Base-by-base conservation (phyloP, 352 stramenopile species). In the Phytophthora pistaciae region DNA sequence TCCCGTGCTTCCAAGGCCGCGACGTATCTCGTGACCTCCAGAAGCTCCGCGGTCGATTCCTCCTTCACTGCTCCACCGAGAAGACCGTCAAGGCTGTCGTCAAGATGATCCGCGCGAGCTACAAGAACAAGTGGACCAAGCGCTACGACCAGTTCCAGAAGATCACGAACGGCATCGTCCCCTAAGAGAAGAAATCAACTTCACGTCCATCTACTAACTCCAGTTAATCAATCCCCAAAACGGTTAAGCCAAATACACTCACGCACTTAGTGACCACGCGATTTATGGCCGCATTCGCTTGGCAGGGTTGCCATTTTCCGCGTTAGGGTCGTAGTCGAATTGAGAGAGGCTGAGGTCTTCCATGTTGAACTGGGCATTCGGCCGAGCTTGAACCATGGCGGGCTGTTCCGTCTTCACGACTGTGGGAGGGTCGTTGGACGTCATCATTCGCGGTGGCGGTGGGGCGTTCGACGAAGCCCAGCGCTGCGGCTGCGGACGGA, bases 131-230 rank as follows among this genome's bases (percentile, higher is more conserved):
- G 65, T 97, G 95, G 66, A 98, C 96, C 9, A 94, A 94, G 67
- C 74, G 96, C 21, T 98, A 99, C 77, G 94, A 99, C 75, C 76
- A 93, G 56, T 99, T 99, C 75, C 95, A 98, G 70, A 90, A 98
- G 62, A 89, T 91, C 64, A 97, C 85, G 25, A 97, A 98, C 72
- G 88, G 89, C 21, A 98, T 96, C 66, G 36, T 94, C 33, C 87
- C 86, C 7, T 96, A 81, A 49, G 4, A 38, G 64, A 29, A 5
- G 3, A 29, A 29, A 21, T 60, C 63, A 16, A 20, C 8, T 53
- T 40, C 33, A 40, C 8, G 33, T 42, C 13, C 42, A 58, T 50
- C 42, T 54, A 18, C 52, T 65, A 9, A 61, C 44, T 29, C 20
- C 36, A 63, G 33, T 66, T 64, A 61, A 66, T 72, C 23, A 56